phyloP scores from a whole-genome alignment of 345 rosid species.

The Atalantia buxifolia region DNA sequence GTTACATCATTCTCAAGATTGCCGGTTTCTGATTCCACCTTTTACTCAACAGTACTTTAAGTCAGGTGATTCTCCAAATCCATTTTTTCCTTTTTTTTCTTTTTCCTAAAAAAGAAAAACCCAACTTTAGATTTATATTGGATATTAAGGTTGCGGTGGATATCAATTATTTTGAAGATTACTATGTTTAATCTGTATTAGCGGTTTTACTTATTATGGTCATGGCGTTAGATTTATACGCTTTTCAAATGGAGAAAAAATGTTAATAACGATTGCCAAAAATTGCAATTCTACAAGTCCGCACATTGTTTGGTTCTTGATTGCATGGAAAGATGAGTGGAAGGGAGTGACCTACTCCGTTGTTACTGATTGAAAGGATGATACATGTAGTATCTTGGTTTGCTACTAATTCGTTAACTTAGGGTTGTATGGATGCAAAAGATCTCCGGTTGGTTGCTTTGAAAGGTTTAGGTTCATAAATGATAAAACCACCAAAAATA shows the following conservation, averaged over 20 bases:
- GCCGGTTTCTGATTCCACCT: slow-evolving; percentile 25
- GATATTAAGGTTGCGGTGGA: neutral
- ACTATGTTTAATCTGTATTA: neutral
- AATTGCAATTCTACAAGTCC: neutral
- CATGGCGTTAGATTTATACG: neutral
- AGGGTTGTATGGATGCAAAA: neutral
- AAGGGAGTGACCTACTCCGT: neutral
- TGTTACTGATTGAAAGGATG: neutral
- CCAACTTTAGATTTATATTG: neutral
- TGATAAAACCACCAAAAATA: neutral
- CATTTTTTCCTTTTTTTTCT: neutral
- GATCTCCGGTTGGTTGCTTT: slow-evolving; percentile 1
- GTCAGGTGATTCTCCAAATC: neutral
- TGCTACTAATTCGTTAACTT: neutral
- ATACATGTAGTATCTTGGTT: neutral
- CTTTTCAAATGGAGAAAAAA: neutral
- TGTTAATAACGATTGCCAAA: neutral
- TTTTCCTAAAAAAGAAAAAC: neutral
- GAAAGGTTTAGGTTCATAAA: neutral
- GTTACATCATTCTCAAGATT: slow-evolving; percentile 55
- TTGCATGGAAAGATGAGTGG: neutral
- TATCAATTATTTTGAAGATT: neutral
- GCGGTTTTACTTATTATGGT: neutral
- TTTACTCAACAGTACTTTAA: neutral
- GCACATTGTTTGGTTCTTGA: neutral